Evolutionary conservation across 2,329 filamentous ascomycete genomes (phyloP), one percentile per base, ranked within the genome.

Genomic region (Coniochaeta ligniaria): DNA sequence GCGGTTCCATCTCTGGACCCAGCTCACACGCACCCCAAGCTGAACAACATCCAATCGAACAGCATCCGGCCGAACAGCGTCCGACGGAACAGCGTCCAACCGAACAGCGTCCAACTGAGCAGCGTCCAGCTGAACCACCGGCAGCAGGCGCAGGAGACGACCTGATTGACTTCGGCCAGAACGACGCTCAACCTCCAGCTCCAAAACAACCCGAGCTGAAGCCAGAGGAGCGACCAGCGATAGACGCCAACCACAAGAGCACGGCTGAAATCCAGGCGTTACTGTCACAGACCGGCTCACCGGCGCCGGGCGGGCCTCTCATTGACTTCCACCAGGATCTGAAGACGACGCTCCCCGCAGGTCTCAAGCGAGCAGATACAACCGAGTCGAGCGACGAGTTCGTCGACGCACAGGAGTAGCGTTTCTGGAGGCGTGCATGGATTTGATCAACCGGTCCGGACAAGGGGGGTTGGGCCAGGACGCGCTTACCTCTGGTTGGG

Each of bases 121-220:
- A 52, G 2, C 47, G 6, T 52, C 24, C 54, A 65, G 62, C 43
- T 64, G 60, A 58, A 31, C 57, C 43, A 24, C 58, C 56, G 36
- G 65, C 67, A 31, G 66, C 65, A 11, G 66, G 20, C 24, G 17
- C 11, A 22, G 47, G 68, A 24, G 72, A 71, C 35, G 76, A 84
- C 63, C 74, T 88, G 56, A 85, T 88, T 63, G 80, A 89, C 65
- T 81, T 87, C 66, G 81, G 80, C 8, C 78, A 81, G 60, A 73
- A 76, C 59, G 74, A 78, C 52, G 64, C 35, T 11, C 63, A 28
- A 24, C 64, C 52, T 17, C 59, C 47, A 22, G 58, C 58, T 8
- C 57, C 47, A 22, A 28, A 52, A 52, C 61, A 35, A 33, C 60
- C 65, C 3, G 43, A 62, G 8, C 43, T 62, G 36, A 60, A 24